Conservation (phyloP, 164 flowering plant genomes). For the Nymphaea colorata region DNA sequence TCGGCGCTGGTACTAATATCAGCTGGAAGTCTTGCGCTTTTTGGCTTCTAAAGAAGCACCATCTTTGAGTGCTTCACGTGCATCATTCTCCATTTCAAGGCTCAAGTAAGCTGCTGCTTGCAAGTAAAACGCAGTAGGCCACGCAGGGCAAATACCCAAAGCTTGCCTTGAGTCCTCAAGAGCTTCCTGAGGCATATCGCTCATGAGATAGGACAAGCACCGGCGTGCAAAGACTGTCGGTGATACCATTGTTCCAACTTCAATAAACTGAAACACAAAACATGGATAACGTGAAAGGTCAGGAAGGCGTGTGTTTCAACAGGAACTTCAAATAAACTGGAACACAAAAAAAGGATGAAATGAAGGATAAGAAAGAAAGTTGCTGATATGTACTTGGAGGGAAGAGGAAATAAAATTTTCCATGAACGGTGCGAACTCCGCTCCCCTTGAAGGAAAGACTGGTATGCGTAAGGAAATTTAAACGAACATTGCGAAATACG, state of each 20-base stretch:
- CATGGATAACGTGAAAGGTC: background rate
- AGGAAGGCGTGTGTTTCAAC: background rate
- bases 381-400: too few species aligned
- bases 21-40: constrained; percentile 11
- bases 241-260: constrained; percentile 71
- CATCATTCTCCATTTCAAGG: constrained; percentile 74
- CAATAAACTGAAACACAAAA: constrained; percentile 47
- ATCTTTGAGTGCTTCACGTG: constrained; percentile 11
- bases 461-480: too few species aligned
- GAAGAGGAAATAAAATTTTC: too few species aligned
- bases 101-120: constrained; percentile 62
- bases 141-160: constrained; percentile 52
- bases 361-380: background rate
- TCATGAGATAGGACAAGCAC: constrained; percentile 68
- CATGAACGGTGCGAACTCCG: too few species aligned
- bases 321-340: background rate
- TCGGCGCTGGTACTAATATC: background rate
- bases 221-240: constrained; percentile 75
- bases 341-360: background rate
- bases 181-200: constrained; percentile 61
- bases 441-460: too few species aligned
- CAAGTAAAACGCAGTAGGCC: constrained; percentile 72
- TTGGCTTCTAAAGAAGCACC: constrained; percentile 45
- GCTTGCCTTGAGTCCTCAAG: constrained; percentile 82
- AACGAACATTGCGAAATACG: too few species aligned